phyloP scores from a whole-genome alignment of 2,329 filamentous ascomycete genomes.

The Fusarium stilboides region DNA sequence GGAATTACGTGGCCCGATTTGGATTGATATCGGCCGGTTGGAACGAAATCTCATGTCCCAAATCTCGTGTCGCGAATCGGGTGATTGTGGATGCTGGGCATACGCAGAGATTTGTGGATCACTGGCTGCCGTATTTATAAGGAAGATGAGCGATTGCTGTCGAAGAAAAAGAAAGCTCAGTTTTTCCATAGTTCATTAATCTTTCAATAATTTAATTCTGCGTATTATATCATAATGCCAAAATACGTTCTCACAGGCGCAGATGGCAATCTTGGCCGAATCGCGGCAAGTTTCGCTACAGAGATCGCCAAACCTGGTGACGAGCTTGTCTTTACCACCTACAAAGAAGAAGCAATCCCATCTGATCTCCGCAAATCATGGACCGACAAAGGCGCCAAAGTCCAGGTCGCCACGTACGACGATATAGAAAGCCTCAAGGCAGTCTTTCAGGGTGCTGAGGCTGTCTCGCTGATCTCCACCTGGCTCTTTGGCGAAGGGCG shows the following conservation, averaged over 20 bases:
- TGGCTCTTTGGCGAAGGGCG: conserved; percentile 47
- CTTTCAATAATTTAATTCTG: not conserved
- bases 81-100: conserved; percentile 11
- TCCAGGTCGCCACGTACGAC: conserved; percentile 42
- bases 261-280: conserved; percentile 46
- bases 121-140: not conserved
- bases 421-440: conserved; percentile 43
- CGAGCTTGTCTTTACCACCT: conserved; percentile 45
- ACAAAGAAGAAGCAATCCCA: conserved; percentile 43
- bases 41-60: not conserved
- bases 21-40: conserved; percentile 22
- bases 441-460: conserved; percentile 46
- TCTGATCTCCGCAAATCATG: conserved; percentile 31
- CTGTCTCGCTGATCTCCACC: conserved; percentile 46
- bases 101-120: not conserved
- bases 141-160: not conserved
- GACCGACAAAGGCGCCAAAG: conserved; percentile 43
- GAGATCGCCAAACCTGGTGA: conserved; percentile 44
- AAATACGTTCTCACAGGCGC: conserved; percentile 47
- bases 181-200: not conserved
- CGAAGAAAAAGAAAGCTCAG: rapidly evolving
- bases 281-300: conserved; percentile 43
- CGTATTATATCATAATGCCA: conserved; percentile 30
- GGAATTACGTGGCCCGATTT: conserved; percentile 32
- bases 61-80: conserved; percentile 8